Base-by-base conservation (phyloP, 2,329 filamentous ascomycete genomes). In the Coniochaeta sp. region DNA sequence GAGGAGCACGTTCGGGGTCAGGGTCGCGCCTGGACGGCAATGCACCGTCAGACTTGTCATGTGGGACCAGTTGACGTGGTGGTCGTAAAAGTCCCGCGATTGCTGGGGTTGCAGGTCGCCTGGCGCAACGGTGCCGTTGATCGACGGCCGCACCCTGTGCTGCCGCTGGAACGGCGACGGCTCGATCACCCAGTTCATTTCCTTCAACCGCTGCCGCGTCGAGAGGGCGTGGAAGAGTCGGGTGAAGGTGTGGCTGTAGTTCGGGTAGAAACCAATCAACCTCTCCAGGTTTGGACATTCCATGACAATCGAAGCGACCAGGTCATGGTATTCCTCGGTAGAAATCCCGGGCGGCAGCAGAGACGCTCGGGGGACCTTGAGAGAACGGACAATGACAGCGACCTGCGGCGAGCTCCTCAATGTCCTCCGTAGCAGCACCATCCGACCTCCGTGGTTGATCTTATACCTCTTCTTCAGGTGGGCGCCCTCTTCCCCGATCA, bases 251-350 rank as follows among this genome's bases (percentile, higher is more conserved):
- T 86, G 81, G 59, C 81, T 75, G 67, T 87, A 86, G 3, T 72
- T 70, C 2, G 79, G 77, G 59, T 82, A 77, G 42, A 82, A 80
- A 0, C 85, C 84, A 12, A 78, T 72, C 7, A 88, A 72, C 57
- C 78, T 76, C 71, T 88, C 85, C 12, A 89, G 73, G 63, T 88
- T 87, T 2, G 85, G 85, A 60, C 85, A 88, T 0, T 83, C 80
- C 84, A 87, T 86, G 60, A 88, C 75, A 26, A 88, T 71, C 5
- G 85, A 81, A 0, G 85, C 84, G 1, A 87, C 76, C 3, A 84
- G 69, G 64, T 85, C 79, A 61, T 84, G 77, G 66, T 88, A 87
- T 54, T 80, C 75, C 38, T 80, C 78, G 19, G 72, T 56, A 12
- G 74, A 65, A n/a, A 75, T 69, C 14, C 73, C 71, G 30, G 74